Conservation (phyloP, 2,329 filamentous ascomycete genomes). For the Plectosphaerella sp. region DNA sequence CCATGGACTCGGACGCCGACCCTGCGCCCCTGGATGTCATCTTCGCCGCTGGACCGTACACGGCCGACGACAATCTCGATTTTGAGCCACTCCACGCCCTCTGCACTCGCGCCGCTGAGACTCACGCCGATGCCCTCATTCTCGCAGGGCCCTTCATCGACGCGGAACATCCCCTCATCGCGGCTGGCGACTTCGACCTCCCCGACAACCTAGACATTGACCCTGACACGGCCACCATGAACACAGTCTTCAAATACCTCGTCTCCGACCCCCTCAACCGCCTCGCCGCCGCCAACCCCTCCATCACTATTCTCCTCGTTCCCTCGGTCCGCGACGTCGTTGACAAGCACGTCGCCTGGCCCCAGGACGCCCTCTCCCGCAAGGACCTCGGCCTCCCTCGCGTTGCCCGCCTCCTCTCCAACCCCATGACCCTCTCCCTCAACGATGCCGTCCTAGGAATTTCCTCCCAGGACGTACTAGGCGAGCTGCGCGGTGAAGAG, state of each 20-base stretch:
- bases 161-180: slow-evolving; percentile 82
- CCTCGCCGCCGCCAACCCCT: slow-evolving; percentile 65
- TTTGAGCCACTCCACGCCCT: slow-evolving; percentile 83
- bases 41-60: slow-evolving; percentile 83
- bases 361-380: slow-evolving; percentile 56
- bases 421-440: slow-evolving; percentile 82
- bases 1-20: slow-evolving; percentile 50
- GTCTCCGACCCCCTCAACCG: slow-evolving; percentile 70
- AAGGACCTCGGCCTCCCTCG: slow-evolving; percentile 78
- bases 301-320: slow-evolving; percentile 74
- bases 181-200: slow-evolving; percentile 73
- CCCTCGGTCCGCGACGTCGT: slow-evolving; percentile 82
- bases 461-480: slow-evolving; percentile 78
- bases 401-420: slow-evolving; percentile 72
- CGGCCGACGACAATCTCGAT: slow-evolving; percentile 84
- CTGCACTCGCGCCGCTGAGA: slow-evolving; percentile 70
- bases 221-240: slow-evolving; percentile 73
- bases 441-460: slow-evolving; percentile 85
- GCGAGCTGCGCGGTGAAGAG: slow-evolving; percentile 75
- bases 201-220: slow-evolving; percentile 64
- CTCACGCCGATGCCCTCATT: slow-evolving; percentile 72
- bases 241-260: slow-evolving; percentile 77
- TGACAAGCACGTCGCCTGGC: slow-evolving; percentile 82
- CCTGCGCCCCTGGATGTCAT: slow-evolving; percentile 70
- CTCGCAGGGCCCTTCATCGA: slow-evolving; percentile 88